Conservation (phyloP, 441 rosid genomes). For the Populus hybrid region DNA sequence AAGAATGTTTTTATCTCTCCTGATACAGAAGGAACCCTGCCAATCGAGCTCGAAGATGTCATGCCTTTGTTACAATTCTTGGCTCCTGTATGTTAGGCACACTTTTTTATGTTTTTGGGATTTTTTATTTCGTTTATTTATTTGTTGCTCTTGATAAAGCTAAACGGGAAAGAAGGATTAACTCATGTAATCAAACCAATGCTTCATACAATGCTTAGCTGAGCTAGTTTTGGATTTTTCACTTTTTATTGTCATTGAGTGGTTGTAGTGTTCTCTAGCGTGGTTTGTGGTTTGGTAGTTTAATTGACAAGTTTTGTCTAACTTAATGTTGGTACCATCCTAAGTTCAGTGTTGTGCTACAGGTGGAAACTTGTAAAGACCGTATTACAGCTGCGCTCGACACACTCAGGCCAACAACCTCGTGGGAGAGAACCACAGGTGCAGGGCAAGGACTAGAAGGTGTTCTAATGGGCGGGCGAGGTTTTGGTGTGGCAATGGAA, state of each 20-base stretch:
- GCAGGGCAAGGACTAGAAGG: conserved; percentile 85
- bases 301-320: neutral
- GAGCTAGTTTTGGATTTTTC: neutral
- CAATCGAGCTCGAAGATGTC: conserved; percentile 84
- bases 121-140: neutral
- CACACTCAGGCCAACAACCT: conserved; percentile 89
- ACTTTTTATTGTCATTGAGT: conserved; percentile 3
- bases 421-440: conserved; percentile 94
- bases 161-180: neutral
- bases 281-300: neutral
- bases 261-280: conserved; percentile 3
- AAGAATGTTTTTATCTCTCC: conserved; percentile 85
- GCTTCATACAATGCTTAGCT: neutral
- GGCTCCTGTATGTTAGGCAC: conserved; percentile 65
- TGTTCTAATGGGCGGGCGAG: conserved; percentile 93
- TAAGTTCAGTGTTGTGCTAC: conserved; percentile 20
- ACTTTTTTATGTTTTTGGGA: neutral
- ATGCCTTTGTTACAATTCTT: conserved; percentile 89
- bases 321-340: neutral
- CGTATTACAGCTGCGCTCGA: conserved; percentile 90
- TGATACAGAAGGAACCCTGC: conserved; percentile 60
- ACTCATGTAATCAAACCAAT: neutral
- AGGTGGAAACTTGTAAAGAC: conserved; percentile 95
- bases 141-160: conserved; percentile 1
- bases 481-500: conserved; percentile 98